Base-by-base conservation (phyloP, 1,284 basidiomycete genomes). In the Moesziomyces sp. region DNA sequence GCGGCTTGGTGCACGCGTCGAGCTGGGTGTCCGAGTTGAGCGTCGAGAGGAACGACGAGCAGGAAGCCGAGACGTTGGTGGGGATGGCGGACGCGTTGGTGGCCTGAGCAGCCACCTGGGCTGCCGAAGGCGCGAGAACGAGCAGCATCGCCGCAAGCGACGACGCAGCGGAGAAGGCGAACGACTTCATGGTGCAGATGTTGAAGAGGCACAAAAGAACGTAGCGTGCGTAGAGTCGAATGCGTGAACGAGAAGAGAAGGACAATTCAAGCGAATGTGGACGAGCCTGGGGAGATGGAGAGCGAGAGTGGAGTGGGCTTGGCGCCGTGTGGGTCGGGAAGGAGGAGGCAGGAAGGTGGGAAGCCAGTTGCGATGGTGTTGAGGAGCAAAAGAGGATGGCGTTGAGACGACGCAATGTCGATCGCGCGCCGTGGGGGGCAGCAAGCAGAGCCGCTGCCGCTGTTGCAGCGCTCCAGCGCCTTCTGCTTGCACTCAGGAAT, bases 21-120 rank as follows among this genome's bases (percentile, higher is more conserved):
- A 80, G 65, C 45, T 53, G 49, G 8, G 59, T 21, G 48, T 80
- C 78, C 14, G 71, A 55, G 65, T 80, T 79, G 57, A 80, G 66
- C 0, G 57, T 59, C 40, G 60, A 56, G 46, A 80, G 56, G 67
- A 79, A 79, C 47, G 54, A 58, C 5, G 48, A 30, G 50, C 78
- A 80, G 30, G 42, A 44, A 18, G 57, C 19, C 44, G 67, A 67
- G 55, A 72, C 45, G 60, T 60, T 52, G 33, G 66, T 52, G 38
- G 77, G 77, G 52, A 79, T 79, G 38, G 54, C 45, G 0, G 75
- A 42, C 45, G 49, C 44, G 44, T 58, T 64, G 44, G 59, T 40
- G 46, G 38, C 30, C 30, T 33, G 30, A 11, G 35, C 61, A 18
- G 33, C 47, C 54, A 54, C 14, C 52, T 74, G 73, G 44, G 73